Evolutionary conservation across 2,329 filamentous ascomycete genomes (phyloP).

Genomic region (Diaporthe sp.): DNA sequence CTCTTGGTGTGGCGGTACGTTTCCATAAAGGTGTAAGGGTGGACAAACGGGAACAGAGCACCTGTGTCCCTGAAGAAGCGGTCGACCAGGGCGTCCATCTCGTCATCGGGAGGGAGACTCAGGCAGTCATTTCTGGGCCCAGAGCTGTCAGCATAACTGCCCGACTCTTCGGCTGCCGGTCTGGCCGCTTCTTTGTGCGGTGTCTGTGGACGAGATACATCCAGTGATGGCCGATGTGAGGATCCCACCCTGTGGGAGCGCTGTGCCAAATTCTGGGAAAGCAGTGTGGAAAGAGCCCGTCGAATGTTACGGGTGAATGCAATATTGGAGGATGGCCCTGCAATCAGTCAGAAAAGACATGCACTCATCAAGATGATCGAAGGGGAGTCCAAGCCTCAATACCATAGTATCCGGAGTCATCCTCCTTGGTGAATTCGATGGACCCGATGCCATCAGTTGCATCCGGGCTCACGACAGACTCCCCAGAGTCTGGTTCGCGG

Average conservation of each 20-base stretch:
- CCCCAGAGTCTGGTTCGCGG: conserved; percentile 50
- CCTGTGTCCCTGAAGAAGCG: conserved; percentile 45
- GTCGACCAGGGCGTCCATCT: conserved; percentile 39
- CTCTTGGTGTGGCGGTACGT: conserved; percentile 41
- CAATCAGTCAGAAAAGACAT: background rate
- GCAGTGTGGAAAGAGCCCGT: conserved; percentile 38
- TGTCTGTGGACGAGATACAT: conserved; percentile 38
- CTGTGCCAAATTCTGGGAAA: conserved; percentile 18
- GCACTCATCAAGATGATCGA: background rate
- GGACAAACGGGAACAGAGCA: conserved; percentile 44
- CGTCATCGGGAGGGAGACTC: conserved; percentile 38
- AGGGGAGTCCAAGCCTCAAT: background rate
- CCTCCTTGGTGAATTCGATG: conserved; percentile 44
- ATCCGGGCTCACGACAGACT: conserved; percentile 34
- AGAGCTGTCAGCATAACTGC: conserved; percentile 2
- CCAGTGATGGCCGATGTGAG: conserved; percentile 36
- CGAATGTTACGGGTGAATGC: conserved; percentile 46
- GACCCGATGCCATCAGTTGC: conserved; percentile 46
- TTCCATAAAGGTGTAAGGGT: conserved; percentile 42
- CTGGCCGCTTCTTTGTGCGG: background rate
- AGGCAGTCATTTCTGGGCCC: conserved; percentile 16
- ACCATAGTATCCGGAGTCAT: conserved; percentile 46
- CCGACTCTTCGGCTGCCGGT: background rate
- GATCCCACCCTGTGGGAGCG: conserved; percentile 6
- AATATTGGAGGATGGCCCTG: conserved; percentile 47